A percentile compares a stretch with the other conserved stretches of the same genome.
These are phyloP conservation scores for Chaetomium globosum DNA, from an alignment of 2,329 filamentous ascomycete species.

Conservation along the genomic window DNA sequence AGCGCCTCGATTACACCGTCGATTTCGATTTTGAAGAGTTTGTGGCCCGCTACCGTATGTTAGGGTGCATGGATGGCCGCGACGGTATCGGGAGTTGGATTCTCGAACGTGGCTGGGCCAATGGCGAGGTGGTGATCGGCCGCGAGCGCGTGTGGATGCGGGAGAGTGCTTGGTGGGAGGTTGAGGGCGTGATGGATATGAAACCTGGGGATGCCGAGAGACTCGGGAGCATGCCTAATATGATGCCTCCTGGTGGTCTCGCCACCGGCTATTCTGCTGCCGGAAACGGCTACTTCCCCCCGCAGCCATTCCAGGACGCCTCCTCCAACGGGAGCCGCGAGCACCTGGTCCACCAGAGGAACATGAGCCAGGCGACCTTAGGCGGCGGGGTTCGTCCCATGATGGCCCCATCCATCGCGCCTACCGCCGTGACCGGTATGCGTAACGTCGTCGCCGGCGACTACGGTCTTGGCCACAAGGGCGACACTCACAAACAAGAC, in stretches of 20 bases:
- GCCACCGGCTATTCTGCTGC: slow-evolving; percentile 73
- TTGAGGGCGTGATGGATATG: slow-evolving; percentile 91
- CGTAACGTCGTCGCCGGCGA: slow-evolving; percentile 69
- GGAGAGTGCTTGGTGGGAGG: slow-evolving; percentile 95
- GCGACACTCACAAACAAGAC: slow-evolving; percentile 74
- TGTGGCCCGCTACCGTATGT: slow-evolving; percentile 72
- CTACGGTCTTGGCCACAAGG: slow-evolving; percentile 85
- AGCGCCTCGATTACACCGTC: slow-evolving; percentile 89
- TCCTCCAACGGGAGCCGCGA: slow-evolving; percentile 71
- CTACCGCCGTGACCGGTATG: slow-evolving; percentile 48
- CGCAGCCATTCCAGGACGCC: slow-evolving; percentile 59
- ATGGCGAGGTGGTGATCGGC: slow-evolving; percentile 90
- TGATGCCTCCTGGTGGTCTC: slow-evolving; percentile 57
- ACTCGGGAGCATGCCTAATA: slow-evolving; percentile 40
- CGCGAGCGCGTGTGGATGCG: slow-evolving; percentile 94
- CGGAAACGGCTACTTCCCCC: slow-evolving; percentile 70
- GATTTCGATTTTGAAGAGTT: slow-evolving; percentile 97
- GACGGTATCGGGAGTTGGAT: slow-evolving; percentile 95
- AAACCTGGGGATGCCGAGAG: slow-evolving; percentile 62
- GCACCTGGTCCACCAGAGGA: slow-evolving; percentile 66
- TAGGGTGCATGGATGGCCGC: slow-evolving; percentile 86
- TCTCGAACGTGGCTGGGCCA: slow-evolving; percentile 95
- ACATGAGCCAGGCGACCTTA: slow-evolving; percentile 57
- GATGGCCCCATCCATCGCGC: slow-evolving; percentile 62
- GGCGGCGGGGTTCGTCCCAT: slow-evolving; percentile 47